Base-by-base conservation (phyloP, 345 rosid genomes). In the Diplotaxis tenuifolia region DNA sequence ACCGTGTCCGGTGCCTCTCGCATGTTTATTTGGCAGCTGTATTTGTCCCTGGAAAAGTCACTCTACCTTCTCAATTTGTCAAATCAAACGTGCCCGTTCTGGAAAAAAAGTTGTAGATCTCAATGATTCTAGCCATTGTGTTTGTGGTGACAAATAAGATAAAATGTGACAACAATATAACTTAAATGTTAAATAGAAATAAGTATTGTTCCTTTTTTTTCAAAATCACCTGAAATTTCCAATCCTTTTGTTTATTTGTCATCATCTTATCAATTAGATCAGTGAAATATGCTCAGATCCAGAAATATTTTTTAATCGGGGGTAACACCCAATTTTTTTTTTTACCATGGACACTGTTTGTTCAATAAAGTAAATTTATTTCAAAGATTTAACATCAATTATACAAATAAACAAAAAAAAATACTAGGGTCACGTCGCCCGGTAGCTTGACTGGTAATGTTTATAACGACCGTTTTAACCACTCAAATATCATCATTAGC, bases 1-100 rank as follows among this genome's bases (percentile, higher is more conserved):
- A n/a, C 65, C 76, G 22, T 64, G 71, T 65, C 65, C 71, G 11
- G 65, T 55, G 31, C 70, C 32, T 63, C 42, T 55, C 2, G 71
- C 71, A 16, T 65, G 77, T 73, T 16, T 55, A 54, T 55, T 40
- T 65, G 65, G 77, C 19, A 27, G 4, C 16, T 73, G 65, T 42
- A 2, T 73, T 28, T 73, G 71, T 73, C 65, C 71, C 22, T 65
- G 59, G 56, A 18, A 38, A 20, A n/a, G 3, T 64, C 56, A 6
- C 7, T 47, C 59, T 20, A 23, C 16, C 20, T 12, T 25, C 31
- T 38, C 23, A 25, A 2, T 10, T 27, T 54, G 65, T 28, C 47
- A 40, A 18, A 38, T 18, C 32, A 25, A 10, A 57, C 56, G 71
- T 65, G 45, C 70, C 0, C 40, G 19, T 34, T 54, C 47, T 12